These are phyloP conservation scores for Globisporangium yorkense DNA, from an alignment of 352 stramenopile species.

Conservation along the genomic window DNA sequence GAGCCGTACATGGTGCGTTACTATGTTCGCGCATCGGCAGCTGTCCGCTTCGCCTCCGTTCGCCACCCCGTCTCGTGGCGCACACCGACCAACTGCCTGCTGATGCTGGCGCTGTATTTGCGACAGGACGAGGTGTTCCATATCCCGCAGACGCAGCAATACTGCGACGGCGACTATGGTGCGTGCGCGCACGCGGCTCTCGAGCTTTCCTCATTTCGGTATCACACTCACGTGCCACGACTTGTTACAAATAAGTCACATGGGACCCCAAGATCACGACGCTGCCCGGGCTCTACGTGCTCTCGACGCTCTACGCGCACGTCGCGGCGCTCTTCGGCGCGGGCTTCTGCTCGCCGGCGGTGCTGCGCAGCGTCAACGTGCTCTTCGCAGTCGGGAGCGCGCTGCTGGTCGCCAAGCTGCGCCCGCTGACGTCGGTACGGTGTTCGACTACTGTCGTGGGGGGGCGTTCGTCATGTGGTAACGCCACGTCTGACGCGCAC, in stretches of 20 bases:
- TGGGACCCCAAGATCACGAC: conserved; percentile 93
- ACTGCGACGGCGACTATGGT: conserved; percentile 70
- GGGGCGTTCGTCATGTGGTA: not conserved
- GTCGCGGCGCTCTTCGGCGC: conserved; percentile 8
- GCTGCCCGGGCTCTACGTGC: conserved; percentile 85
- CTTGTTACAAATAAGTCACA: conserved; percentile 18
- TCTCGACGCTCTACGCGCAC: conserved; percentile 39
- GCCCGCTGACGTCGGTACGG: conserved; percentile 27
- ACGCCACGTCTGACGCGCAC: not conserved
- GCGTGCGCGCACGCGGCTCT: conserved; percentile 4
- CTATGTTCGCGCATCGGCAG: too few relatives aligned
- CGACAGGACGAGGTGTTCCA: conserved; percentile 88
- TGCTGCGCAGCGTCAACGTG: conserved; percentile 78
- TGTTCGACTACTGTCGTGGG: not conserved
- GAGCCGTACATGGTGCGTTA: conserved; percentile 64
- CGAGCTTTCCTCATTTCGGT: not conserved
- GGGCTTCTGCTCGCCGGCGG: conserved; percentile 44
- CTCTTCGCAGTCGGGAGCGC: conserved; percentile 65
- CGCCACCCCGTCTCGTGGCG: not conserved
- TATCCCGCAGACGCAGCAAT: conserved; percentile 72
- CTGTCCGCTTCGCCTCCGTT: not conserved
- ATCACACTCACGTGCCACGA: not conserved
- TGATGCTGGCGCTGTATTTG: not conserved
- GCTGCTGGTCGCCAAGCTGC: conserved; percentile 43
- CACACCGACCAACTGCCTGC: not conserved